phyloP scores from a whole-genome alignment of 257 asterid genomes.

The Nicotiana attenuata region DNA sequence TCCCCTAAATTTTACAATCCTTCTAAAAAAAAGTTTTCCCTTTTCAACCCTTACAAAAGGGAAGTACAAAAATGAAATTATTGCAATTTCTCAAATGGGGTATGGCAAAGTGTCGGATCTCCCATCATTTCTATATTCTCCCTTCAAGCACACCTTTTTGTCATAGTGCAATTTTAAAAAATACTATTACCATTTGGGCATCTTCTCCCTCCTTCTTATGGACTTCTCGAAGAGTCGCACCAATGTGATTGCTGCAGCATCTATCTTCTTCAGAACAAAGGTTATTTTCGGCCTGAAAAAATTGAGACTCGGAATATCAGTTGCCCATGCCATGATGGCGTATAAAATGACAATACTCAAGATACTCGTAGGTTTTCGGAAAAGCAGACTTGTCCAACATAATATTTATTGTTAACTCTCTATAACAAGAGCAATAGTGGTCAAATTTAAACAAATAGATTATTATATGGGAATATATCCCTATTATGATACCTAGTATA shows the following conservation, averaged over 20 bases:
- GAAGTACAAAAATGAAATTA: not conserved
- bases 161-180: not conserved
- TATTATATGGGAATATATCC: not conserved
- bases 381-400: not conserved
- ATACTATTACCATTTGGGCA: slow-evolving; percentile 48
- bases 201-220: slow-evolving; percentile 39
- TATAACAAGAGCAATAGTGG: not conserved
- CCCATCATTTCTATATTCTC: not conserved
- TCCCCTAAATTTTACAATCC: not conserved
- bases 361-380: not conserved
- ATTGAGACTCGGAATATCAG: not conserved
- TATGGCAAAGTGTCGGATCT: not conserved
- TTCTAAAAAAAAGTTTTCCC: not conserved
- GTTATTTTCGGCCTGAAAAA: slow-evolving; percentile 49
- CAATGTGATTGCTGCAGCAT: slow-evolving; percentile 37
- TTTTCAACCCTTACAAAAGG: not conserved
- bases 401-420: not conserved
- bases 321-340: not conserved
- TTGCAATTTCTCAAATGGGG: slow-evolving; percentile 2
- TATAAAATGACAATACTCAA: not conserved
- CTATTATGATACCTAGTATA: not conserved
- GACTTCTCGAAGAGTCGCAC: slow-evolving; percentile 41
- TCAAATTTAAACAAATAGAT: not conserved
- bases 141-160: slow-evolving; percentile 2
- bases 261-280: slow-evolving; percentile 13